Evolutionary conservation across 805 yeast genomes (phyloP), one percentile per base, ranked within the genome.

Genomic region (Danielia oregonensis): DNA sequence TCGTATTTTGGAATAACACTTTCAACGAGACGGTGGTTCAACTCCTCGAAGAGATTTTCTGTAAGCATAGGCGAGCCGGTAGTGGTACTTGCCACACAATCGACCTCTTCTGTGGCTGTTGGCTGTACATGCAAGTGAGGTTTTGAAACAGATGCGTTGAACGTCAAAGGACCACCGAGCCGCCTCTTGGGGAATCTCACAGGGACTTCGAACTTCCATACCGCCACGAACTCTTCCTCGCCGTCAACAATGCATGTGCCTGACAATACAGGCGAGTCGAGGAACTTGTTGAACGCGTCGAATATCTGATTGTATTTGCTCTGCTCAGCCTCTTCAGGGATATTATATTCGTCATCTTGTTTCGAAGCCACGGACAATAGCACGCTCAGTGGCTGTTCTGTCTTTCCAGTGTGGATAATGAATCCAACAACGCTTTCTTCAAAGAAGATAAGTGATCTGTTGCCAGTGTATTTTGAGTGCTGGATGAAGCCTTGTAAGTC

Each of bases 381-480:
- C 9, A 37, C 35, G 13, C 18, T 31, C 11, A 17, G 27, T 12
- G 30, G 31, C 5, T 25, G 13, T 8, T n/a, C n/a, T 5, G 17
- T 2, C 21, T 13, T 23, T 12, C 35, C 31, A 13, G 49, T 36
- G 36, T 46, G 50, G 17, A 58, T 32, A 16, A 63, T 33, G 37
- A 52, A 63, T 1, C 63, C 67, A 9, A 37, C 32, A 19, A 60
- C 43, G 3, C 42, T 29, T 34, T 63, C 69, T 33, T 61, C 66
- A 38, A 54, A 59, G 35, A 60, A 63, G 14, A 56, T 46, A 14
- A 57, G 15, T 19, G 26, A 25, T 6, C 46, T 35, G 13, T 9
- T n/a, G n/a, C n/a, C n/a, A n/a, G n/a, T n/a, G n/a, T n/a, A n/a
- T n/a, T n/a, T n/a, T n/a, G n/a, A n/a, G n/a, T n/a, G n/a, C n/a